phyloP scores from a whole-genome alignment of 108 stramenopile species.

The Bacterosira constricta region DNA sequence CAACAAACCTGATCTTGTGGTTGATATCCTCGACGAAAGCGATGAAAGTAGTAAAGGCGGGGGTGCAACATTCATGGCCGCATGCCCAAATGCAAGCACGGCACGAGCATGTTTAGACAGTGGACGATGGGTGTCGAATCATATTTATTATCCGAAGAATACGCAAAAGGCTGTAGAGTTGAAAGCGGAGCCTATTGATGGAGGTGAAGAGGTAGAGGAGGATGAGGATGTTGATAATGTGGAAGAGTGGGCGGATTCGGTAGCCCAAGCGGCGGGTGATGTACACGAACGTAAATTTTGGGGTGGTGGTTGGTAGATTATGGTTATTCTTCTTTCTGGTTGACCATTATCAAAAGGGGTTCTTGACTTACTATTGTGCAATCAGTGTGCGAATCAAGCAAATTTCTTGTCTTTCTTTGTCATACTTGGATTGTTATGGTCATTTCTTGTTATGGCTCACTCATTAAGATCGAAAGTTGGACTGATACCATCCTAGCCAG shows the following conservation, averaged over 20 bases:
- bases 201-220: slow-evolving; percentile 16
- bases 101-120: slow-evolving; percentile 42
- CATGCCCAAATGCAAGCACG: slow-evolving; percentile 17
- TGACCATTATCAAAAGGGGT: no score
- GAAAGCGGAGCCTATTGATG: slow-evolving; percentile 13
- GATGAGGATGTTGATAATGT: slow-evolving; percentile 9
- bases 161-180: slow-evolving; percentile 27
- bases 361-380: no score
- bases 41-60: neutral
- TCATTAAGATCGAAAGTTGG: no score
- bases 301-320: slow-evolving; percentile 31
- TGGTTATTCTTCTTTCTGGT: no score
- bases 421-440: no score
- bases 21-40: no score
- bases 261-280: slow-evolving; percentile 46
- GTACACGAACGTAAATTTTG: slow-evolving; percentile 46
- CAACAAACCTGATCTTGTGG: slow-evolving; percentile 26
- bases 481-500: no score
- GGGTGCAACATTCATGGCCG: slow-evolving; percentile 17
- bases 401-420: no score
- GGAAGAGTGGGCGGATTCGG: slow-evolving; percentile 31
- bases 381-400: no score
- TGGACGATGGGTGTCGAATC: slow-evolving; percentile 43
- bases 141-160: slow-evolving; percentile 50
- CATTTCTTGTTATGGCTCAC: no score